A percentile compares a stretch with the other conserved stretches of the same genome.
Evolutionary conservation across 108 stramenopile genomes (phyloP).

Genomic region (Cyclotella kingstonii): DNA sequence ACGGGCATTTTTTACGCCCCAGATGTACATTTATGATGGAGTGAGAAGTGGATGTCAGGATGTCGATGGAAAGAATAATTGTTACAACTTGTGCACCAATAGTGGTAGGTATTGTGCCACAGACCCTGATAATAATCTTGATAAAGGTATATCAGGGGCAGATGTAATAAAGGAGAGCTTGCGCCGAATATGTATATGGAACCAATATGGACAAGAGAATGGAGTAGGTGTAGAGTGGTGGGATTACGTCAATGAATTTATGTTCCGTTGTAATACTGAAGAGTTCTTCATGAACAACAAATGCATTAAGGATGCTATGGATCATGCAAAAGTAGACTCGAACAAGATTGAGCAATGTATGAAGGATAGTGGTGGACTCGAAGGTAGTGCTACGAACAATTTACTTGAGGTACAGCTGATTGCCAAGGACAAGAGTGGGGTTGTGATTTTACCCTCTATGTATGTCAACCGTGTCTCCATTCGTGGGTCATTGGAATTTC

Average conservation of each 20-base stretch:
- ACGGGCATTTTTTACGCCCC: conserved; percentile 85
- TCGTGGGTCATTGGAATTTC: conserved; percentile 68
- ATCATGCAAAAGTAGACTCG: conserved; percentile 58
- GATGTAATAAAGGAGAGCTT: conserved; percentile 87
- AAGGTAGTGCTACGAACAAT: conserved; percentile 51
- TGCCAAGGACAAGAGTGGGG: conserved; percentile 52
- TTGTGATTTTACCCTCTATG: conserved; percentile 78
- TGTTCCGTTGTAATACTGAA: conserved; percentile 50
- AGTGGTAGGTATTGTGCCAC: conserved; percentile 90
- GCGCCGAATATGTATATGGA: conserved; percentile 84
- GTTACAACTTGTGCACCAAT: conserved; percentile 89
- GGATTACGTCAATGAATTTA: conserved; percentile 87
- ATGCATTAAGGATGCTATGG: conserved; percentile 79
- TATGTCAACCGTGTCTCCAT: conserved; percentile 89
- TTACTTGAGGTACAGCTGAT: conserved; percentile 77
- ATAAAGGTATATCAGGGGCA: conserved; percentile 70
- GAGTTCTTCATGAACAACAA: conserved; percentile 70
- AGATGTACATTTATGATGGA: conserved; percentile 89
- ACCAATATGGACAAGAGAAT: conserved; percentile 55
- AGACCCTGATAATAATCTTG: conserved; percentile 80
- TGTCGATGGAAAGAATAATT: conserved; percentile 47
- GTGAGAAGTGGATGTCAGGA: conserved; percentile 55
- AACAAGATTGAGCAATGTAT: conserved; percentile 80
- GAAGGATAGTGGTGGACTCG: conserved; percentile 74
- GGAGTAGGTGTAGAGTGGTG: conserved; percentile 82